Percentiles rank a stretch among this genome's conserved stretches.
phyloP scores from a whole-genome alignment of 139 green algal species.

The Eudorina sp. region DNA sequence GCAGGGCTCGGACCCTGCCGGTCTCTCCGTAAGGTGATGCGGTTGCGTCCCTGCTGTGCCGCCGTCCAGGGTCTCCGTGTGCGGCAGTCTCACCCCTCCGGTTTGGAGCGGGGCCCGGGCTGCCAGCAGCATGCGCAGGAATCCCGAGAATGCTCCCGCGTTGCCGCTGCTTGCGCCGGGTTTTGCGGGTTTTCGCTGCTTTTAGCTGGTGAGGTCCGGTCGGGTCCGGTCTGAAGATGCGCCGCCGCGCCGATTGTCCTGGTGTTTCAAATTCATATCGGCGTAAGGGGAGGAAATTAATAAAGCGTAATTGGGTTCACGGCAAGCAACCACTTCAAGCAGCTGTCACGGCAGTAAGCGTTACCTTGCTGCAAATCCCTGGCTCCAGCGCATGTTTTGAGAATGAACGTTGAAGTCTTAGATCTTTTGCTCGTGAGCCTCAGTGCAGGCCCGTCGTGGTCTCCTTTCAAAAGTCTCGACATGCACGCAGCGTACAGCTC shows the following conservation, averaged over 20 bases:
- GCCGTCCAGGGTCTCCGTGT: too few species aligned
- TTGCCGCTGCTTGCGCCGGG: too few species aligned
- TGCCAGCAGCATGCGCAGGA: too few species aligned
- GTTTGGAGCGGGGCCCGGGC: too few species aligned
- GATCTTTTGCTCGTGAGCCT: not conserved
- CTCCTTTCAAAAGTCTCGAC: not conserved
- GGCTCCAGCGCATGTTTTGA: not conserved
- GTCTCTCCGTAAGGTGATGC: too few species aligned
- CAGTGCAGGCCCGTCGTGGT: not conserved
- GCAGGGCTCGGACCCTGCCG: not conserved
- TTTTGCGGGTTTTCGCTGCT: not conserved
- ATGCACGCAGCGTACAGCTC: not conserved
- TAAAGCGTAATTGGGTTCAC: not conserved
- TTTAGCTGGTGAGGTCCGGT: conserved; percentile 5
- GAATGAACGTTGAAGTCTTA: not conserved
- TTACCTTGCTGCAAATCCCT: not conserved
- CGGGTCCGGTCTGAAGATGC: conserved; percentile 13
- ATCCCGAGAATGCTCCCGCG: too few species aligned
- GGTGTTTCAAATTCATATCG: not conserved
- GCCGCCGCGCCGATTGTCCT: not conserved
- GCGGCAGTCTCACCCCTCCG: too few species aligned
- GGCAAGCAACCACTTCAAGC: not conserved
- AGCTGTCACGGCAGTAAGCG: not conserved
- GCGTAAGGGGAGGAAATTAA: not conserved
- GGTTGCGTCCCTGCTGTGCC: too few species aligned